A percentile compares a stretch with the other conserved stretches of the same genome.
These are phyloP conservation scores for Diphasiastrum complanatum DNA, from an alignment of 83 land plant species.

Conservation along the genomic window DNA sequence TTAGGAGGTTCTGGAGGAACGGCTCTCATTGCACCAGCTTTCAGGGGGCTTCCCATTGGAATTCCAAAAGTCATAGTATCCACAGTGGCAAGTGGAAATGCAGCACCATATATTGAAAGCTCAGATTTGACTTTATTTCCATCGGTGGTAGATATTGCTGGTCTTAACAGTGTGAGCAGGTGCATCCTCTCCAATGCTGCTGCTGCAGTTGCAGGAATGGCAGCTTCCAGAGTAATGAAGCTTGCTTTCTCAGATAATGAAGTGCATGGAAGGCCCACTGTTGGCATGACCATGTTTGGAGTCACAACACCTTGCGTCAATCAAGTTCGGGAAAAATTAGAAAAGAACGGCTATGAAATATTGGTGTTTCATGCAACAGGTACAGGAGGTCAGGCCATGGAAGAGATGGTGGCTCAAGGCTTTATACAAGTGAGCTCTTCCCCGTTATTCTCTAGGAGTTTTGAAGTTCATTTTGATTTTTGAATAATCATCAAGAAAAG, in stretches of 20 bases:
- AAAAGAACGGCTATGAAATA: constrained; percentile 71
- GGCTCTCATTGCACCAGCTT: constrained; percentile 65
- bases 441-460: neutral
- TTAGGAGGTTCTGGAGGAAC: constrained; percentile 96
- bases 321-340: constrained; percentile 61
- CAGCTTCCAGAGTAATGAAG: constrained; percentile 28
- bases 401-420: constrained; percentile 63
- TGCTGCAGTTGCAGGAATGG: constrained; percentile 85
- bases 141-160: constrained; percentile 40
- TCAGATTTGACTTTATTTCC: constrained; percentile 28
- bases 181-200: constrained; percentile 69
- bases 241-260: constrained; percentile 5
- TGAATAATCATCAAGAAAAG: no score
- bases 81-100: constrained; percentile 83
- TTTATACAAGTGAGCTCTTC: constrained; percentile 57
- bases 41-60: constrained; percentile 73
- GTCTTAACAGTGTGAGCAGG: constrained; percentile 76
- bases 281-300: constrained; percentile 98
- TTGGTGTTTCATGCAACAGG: constrained; percentile 98
- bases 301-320: constrained; percentile 92
- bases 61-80: constrained; percentile 85
- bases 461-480: neutral
- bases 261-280: constrained; percentile 24
- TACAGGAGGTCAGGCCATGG: constrained; percentile 94
- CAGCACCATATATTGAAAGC: constrained; percentile 21